Conservation (phyloP, 225 moss, liverwort and hornwort species). For the Polytrichum commune region DNA sequence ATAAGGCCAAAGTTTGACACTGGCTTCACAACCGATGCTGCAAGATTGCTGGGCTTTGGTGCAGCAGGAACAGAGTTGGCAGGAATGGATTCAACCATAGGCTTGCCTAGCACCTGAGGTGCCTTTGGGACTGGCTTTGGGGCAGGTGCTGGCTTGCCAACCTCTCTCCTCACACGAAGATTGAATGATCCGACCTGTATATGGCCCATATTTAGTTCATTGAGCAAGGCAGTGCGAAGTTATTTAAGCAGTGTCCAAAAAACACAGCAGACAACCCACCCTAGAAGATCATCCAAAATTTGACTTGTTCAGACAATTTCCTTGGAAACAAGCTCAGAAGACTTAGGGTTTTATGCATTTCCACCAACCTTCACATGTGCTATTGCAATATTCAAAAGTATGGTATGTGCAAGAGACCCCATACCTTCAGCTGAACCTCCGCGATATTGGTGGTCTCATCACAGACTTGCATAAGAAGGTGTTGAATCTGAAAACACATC, state of each 20-base stretch:
- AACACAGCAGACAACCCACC: too few species aligned
- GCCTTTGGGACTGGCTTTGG: conserved; percentile 43
- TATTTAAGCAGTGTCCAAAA: too few species aligned
- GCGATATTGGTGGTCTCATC: conserved; percentile 44
- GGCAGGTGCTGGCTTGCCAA: conserved; percentile 56
- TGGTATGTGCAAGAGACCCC: not conserved
- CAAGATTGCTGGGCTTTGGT: conserved; percentile 43
- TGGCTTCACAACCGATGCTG: conserved; percentile 68
- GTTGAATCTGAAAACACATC: conserved; percentile 27
- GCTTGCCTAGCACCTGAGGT: conserved; percentile 55
- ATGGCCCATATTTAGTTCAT: conserved; percentile 18
- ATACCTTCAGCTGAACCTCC: conserved; percentile 47
- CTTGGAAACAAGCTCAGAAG: too few species aligned
- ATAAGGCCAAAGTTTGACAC: conserved; percentile 79
- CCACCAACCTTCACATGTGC: not conserved
- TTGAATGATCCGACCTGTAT: conserved; percentile 78
- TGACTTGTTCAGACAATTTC: too few species aligned
- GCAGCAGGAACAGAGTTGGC: conserved; percentile 40
- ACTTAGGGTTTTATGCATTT: not conserved
- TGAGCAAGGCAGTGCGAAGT: not conserved
- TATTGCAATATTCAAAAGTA: too few species aligned
- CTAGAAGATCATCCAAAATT: too few species aligned
- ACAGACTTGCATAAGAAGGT: conserved; percentile 43
- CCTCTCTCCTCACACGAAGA: conserved; percentile 72
- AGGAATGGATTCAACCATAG: conserved; percentile 61